Conservation (phyloP, 2,329 filamentous ascomycete species). For the Ceratocystis colombiana region DNA sequence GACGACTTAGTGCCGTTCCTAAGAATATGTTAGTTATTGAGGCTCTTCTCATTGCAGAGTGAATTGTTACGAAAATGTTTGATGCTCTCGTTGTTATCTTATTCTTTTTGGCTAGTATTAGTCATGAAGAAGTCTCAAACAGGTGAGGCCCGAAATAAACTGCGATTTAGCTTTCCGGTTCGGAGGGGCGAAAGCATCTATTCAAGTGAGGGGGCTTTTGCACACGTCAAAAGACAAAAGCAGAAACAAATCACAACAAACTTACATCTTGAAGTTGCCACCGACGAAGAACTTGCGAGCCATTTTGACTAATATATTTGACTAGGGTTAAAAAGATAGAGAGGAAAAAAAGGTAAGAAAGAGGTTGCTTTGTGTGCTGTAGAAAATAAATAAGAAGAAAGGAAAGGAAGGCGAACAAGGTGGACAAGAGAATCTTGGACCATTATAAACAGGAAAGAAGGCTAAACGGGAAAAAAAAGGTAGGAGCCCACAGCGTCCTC, state of each 20-base stretch:
- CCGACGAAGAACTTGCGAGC: conserved; percentile 94
- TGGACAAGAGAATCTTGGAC: background rate
- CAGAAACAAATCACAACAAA: conserved; percentile 28
- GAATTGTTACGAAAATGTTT: background rate
- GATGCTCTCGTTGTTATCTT: background rate
- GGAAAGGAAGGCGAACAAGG: background rate
- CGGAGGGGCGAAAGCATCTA: background rate
- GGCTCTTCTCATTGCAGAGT: background rate
- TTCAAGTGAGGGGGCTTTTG: conserved; percentile 20
- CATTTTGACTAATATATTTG: conserved; percentile 51
- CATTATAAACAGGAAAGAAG: conserved; percentile 7
- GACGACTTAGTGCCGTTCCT: conserved; percentile 90
- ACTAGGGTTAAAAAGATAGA: conserved; percentile 16
- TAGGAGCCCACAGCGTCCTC: background rate
- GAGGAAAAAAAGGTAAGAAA: conserved; percentile 7
- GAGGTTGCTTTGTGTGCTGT: background rate
- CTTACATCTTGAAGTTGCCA: conserved; percentile 99
- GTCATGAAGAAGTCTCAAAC: background rate
- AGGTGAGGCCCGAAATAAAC: conserved; percentile 16
- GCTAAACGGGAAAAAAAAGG: background rate
- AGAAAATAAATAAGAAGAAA: conserved; percentile 12
- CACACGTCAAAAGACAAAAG: background rate
- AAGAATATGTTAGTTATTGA: conserved; percentile 20
- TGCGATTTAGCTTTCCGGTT: conserved; percentile 26
- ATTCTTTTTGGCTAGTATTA: background rate